Evolutionary conservation across 1,284 basidiomycete species (phyloP).

Genomic region (Leccinum subrobustum): DNA sequence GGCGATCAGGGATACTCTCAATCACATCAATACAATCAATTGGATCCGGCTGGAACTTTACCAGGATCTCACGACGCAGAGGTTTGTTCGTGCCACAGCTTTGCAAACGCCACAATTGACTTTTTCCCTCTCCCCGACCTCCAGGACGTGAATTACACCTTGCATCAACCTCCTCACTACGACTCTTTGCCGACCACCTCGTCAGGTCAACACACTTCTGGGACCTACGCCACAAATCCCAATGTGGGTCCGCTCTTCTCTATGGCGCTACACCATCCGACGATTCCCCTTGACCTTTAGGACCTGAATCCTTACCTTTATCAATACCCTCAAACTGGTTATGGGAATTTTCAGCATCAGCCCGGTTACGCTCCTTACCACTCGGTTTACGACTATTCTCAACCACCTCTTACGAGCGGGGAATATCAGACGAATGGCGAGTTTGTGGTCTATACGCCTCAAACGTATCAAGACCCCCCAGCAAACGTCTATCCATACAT

Average conservation of each 20-base stretch:
- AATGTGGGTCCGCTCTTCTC: slow-evolving; percentile 4
- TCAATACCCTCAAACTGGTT: background rate
- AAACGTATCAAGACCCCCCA: background rate
- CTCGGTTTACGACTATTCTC: background rate
- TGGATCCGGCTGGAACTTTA: background rate
- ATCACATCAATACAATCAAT: background rate
- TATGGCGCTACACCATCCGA: background rate
- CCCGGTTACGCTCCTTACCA: background rate
- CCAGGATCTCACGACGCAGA: slow-evolving; percentile 3
- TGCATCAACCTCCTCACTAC: background rate
- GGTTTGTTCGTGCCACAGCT: slow-evolving; percentile 16
- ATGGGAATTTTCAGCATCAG: background rate
- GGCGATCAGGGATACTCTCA: slow-evolving; percentile 4
- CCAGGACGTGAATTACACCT: slow-evolving; percentile 8
- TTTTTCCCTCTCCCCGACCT: background rate
- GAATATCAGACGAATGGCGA: background rate
- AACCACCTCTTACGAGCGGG: background rate
- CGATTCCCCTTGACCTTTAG: slow-evolving; percentile 4
- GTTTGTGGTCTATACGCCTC: background rate
- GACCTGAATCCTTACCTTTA: background rate
- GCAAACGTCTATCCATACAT: background rate
- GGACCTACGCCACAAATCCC: slow-evolving; percentile 9
- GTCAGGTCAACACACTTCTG: background rate
- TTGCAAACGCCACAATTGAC: background rate
- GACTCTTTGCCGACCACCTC: background rate